Conservation (phyloP, 2,329 filamentous ascomycete species). For the Colletotrichum sp. region DNA sequence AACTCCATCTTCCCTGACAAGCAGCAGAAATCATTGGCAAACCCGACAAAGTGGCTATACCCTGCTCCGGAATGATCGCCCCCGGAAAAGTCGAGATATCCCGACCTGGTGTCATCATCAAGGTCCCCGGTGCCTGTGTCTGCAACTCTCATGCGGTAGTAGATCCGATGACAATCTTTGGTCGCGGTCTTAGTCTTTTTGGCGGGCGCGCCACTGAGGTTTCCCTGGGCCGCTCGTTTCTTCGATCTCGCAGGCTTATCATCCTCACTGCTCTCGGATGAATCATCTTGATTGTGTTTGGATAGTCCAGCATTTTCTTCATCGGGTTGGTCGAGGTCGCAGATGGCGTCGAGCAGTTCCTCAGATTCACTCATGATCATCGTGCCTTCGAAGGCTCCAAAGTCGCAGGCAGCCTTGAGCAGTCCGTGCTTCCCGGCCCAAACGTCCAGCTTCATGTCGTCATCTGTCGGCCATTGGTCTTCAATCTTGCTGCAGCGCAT, state of each 20-base stretch:
- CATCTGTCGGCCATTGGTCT: not conserved
- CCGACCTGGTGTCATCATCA: not conserved
- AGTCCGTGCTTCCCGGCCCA: not conserved
- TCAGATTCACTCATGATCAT: not conserved
- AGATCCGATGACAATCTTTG: not conserved
- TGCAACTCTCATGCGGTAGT: not conserved
- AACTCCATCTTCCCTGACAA: not conserved
- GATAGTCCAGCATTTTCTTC: not conserved
- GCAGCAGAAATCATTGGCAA: not conserved
- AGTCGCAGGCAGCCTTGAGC: not conserved
- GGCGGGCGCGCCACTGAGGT: not conserved
- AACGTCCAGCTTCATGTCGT: not conserved
- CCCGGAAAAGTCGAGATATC: not conserved
- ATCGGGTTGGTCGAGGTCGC: not conserved
- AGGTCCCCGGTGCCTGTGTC: not conserved
- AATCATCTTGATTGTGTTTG: not conserved
- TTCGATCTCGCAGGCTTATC: not conserved
- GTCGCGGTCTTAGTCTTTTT: not conserved
- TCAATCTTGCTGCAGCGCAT: not conserved
- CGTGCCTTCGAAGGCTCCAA: not conserved
- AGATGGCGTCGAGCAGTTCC: conserved; percentile 26
- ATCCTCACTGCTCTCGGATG: not conserved
- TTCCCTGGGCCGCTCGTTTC: not conserved
- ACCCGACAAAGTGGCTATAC: not conserved
- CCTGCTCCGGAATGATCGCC: not conserved